These are phyloP conservation scores for Globisporangium middletonii DNA, from an alignment of 352 stramenopile species.

Conservation along the genomic window DNA sequence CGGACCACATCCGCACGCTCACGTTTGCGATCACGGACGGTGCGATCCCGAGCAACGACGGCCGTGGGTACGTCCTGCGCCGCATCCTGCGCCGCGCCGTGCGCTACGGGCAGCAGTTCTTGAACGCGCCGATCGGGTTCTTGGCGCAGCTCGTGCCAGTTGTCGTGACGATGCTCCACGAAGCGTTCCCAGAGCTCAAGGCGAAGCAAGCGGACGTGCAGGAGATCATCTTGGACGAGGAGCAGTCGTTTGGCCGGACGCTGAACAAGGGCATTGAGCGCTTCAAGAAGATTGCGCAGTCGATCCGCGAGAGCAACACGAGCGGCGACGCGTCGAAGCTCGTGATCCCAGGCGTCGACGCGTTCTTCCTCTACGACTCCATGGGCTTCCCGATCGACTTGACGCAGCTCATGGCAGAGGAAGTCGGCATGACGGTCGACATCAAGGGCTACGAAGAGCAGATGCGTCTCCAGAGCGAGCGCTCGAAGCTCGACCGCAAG, in stretches of 20 bases:
- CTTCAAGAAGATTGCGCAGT: conserved; percentile 85
- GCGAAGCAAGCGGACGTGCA: conserved; percentile 87
- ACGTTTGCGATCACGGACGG: conserved; percentile 98
- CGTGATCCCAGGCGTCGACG: conserved; percentile 91
- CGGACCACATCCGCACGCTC: conserved; percentile 97
- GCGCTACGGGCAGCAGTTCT: conserved; percentile 97
- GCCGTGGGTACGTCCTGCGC: conserved; percentile 97
- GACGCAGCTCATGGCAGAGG: conserved; percentile 97
- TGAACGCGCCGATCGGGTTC: conserved; percentile 94
- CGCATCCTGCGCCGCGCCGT: conserved; percentile 97
- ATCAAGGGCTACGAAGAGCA: conserved; percentile 91
- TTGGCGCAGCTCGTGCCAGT: conserved; percentile 92
- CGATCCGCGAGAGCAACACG: conserved; percentile 54
- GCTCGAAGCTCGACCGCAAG: conserved; percentile 86
- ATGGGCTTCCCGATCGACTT: conserved; percentile 99
- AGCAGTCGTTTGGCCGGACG: conserved; percentile 93
- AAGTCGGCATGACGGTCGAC: conserved; percentile 92
- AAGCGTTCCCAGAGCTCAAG: conserved; percentile 94
- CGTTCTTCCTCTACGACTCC: conserved; percentile 99
- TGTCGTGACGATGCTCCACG: conserved; percentile 92
- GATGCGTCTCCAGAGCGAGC: conserved; percentile 89
- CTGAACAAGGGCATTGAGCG: conserved; percentile 92
- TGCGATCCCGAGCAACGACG: conserved; percentile 95
- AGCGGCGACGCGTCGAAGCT: conserved; percentile 45
- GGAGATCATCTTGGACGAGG: conserved; percentile 96